Evolutionary conservation across 2,329 filamentous ascomycete species (phyloP).

Genomic region (Aspergillus floridensis): DNA sequence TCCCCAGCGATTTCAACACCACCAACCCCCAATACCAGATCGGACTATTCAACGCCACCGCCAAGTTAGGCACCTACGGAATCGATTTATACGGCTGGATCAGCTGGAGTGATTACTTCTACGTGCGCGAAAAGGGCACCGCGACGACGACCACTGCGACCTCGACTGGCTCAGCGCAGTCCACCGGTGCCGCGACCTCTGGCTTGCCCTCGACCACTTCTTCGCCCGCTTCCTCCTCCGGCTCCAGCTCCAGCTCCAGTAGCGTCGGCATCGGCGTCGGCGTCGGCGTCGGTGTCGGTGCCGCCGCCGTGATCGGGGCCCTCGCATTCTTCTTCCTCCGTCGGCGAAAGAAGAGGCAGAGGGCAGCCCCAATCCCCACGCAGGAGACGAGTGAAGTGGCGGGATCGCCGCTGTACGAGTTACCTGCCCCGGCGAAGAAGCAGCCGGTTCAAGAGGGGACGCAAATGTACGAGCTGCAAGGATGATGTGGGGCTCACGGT

Average conservation of each 20-base stretch:
- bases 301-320: not conserved
- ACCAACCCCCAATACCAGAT: conserved; percentile 9
- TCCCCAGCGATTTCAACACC: conserved; percentile 10
- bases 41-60: conserved; percentile 10
- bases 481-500: not conserved
- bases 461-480: not conserved
- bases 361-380: not conserved
- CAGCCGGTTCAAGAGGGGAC: not conserved
- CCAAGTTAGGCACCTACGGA: conserved; percentile 2
- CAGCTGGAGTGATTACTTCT: conserved; percentile 3
- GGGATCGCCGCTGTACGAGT: not conserved
- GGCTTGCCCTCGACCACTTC: not conserved
- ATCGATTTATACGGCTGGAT: conserved; percentile 2
- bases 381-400: not conserved
- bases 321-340: not conserved
- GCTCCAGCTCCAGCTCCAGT: not conserved
- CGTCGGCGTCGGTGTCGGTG: conserved; percentile 3
- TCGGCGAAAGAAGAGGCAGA: not conserved
- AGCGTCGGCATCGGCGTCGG: not conserved
- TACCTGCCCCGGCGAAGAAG: not conserved
- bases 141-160: not conserved
- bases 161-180: not conserved
- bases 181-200: not conserved
- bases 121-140: not conserved
- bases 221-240: not conserved